Base-by-base conservation (phyloP, 1,284 basidiomycete genomes). In the Rhodotorula glutinis region DNA sequence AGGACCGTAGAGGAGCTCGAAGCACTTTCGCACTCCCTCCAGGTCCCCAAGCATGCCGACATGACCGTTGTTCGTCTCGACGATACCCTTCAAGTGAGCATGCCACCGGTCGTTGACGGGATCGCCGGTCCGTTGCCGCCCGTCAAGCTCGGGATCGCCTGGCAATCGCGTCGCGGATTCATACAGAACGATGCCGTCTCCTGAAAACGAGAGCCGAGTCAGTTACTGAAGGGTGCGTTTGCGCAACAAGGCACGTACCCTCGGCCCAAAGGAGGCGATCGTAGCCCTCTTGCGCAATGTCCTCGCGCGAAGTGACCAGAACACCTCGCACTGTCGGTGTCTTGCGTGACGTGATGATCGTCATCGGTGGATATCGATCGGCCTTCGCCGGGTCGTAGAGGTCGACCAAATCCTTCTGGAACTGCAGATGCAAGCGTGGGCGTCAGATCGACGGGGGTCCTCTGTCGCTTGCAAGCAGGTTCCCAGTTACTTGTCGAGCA, bases 101-200 rank as follows among this genome's bases (percentile, higher is more conserved):
- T 41, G 75, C 76, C 67, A 70, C 41, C n/a, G 38, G n/a, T 58
- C 59, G 21, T 46, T 40, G 41, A 23, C 52, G 0, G 58, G 58
- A 8, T 49, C 17, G 27, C 58, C 58, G 13, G 58, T 59, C 2
- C 58, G 25, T 25, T 27, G 17, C 5, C 62, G 27, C 8, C 38
- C 57, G 25, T 47, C 57, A 11, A 63, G 51, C 38, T 63, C 62
- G 9, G 63, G 63, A 16, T 64, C 66, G 10, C 75, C 74, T 0
- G 78, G 78, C 0, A 79, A 65, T 0, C 67, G 60, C 2, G 67
- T 74, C 2, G 78, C 72, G 0, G 72, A 75, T 17, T 71, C 67
- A n/a, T 74, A 70, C 1, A 76, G 71, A 33, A 79, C 78, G 59
- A 79, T 76, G 23, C 78, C 78, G 55, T 79, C 78, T 8, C 71